Percentiles rank a stretch among this genome's conserved stretches.
Evolutionary conservation across 1,139 yeast genomes (phyloP).

Genomic region (Geotrichum aggregatum): DNA sequence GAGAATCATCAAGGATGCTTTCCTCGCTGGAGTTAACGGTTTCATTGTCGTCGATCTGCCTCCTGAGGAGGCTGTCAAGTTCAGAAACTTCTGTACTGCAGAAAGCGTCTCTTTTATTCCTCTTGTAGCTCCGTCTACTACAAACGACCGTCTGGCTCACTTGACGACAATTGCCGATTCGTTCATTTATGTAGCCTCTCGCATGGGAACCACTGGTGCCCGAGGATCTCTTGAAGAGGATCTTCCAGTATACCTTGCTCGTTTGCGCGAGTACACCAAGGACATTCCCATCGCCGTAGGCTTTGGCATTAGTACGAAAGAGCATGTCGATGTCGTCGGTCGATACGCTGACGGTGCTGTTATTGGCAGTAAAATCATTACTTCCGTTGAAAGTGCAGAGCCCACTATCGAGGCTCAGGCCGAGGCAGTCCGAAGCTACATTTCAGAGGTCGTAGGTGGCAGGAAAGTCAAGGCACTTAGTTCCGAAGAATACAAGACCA

Average conservation of each 20-base stretch:
- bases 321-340: conserved; percentile 80
- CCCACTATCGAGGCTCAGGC: conserved; percentile 55
- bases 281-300: conserved; percentile 91
- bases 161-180: conserved; percentile 87
- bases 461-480: conserved; percentile 39
- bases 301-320: conserved; percentile 91
- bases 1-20: conserved; percentile 68
- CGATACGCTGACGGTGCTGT: conserved; percentile 84
- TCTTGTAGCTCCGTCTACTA: conserved; percentile 92
- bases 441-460: conserved; percentile 64
- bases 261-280: conserved; percentile 71
- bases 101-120: conserved; percentile 83
- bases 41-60: conserved; percentile 93
- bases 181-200: conserved; percentile 89
- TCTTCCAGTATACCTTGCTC: conserved; percentile 62
- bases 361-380: conserved; percentile 82
- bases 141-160: conserved; percentile 76
- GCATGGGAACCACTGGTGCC: conserved; percentile 98
- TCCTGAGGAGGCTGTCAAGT: conserved; percentile 91
- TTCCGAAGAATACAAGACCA: conserved; percentile 29
- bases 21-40: conserved; percentile 89
- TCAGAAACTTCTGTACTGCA: conserved; percentile 66
- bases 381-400: conserved; percentile 51
- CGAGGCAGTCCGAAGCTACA: conserved; percentile 61
- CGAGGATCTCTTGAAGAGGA: conserved; percentile 58